A percentile compares a stretch with the other conserved stretches of the same genome.
phyloP scores from a whole-genome alignment of 129 eudicot genomes.

The Pseudognaphalium luteoalbum region DNA sequence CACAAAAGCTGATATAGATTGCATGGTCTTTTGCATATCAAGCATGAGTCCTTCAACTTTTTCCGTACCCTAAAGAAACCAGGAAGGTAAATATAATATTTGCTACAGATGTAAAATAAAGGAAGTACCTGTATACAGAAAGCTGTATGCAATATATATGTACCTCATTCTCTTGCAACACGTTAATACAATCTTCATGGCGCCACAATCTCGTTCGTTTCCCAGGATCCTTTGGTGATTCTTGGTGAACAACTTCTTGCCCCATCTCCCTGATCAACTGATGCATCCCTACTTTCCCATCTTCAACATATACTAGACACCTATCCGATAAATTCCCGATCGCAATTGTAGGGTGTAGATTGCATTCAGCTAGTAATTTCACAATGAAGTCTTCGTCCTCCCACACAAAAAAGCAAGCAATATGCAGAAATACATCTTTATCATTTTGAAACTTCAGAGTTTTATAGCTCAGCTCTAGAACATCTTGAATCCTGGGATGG shows the following conservation, averaged over 20 bases:
- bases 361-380: slow-evolving; percentile 9
- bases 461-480: slow-evolving; percentile 26
- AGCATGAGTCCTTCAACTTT: slow-evolving; percentile 12
- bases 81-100: background rate
- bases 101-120: background rate
- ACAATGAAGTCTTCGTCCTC: slow-evolving; percentile 25
- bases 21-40: background rate
- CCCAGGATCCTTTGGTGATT: slow-evolving; percentile 34
- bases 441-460: slow-evolving; percentile 17
- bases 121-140: background rate
- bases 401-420: slow-evolving; percentile 31
- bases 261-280: slow-evolving; percentile 31
- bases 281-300: slow-evolving; percentile 30
- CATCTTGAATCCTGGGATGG: background rate
- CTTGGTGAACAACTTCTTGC: slow-evolving; percentile 32
- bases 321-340: slow-evolving; percentile 24
- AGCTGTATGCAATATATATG: background rate
- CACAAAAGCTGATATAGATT: background rate
- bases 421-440: slow-evolving; percentile 21
- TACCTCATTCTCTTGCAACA: slow-evolving; percentile 14
- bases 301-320: slow-evolving; percentile 3
- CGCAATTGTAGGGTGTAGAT: slow-evolving; percentile 12
- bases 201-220: slow-evolving; percentile 31
- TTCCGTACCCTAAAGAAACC: slow-evolving; percentile 2
- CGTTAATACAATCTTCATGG: slow-evolving; percentile 22